A percentile compares a stretch with the other conserved stretches of the same genome.
Conservation (phyloP, 345 rosid genomes). For the Cardamine occulta region DNA sequence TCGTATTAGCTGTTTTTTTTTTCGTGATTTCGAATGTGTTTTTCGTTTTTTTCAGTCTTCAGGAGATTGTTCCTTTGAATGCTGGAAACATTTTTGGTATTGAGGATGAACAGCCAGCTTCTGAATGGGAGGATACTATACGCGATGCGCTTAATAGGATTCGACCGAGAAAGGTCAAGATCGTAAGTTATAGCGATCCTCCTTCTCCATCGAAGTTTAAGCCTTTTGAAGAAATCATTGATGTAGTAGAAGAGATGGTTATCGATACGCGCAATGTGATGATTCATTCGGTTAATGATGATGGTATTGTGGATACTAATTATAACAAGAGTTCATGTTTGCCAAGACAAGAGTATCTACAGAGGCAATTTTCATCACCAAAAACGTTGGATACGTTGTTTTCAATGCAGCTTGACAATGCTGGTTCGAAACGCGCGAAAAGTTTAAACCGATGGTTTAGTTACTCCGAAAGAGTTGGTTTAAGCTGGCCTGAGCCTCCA, state of each 20-base stretch:
- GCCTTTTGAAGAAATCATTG: constrained; percentile 56
- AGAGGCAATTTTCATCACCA: constrained; percentile 63
- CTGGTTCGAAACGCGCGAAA: constrained; percentile 14
- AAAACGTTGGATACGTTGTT: constrained; percentile 52
- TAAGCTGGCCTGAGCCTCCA: constrained; percentile 90
- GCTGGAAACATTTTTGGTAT: constrained; percentile 91
- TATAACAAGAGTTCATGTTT: constrained; percentile 36
- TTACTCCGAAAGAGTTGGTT: constrained; percentile 62
- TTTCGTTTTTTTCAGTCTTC: constrained; percentile 54
- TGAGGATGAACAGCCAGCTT: constrained; percentile 75
- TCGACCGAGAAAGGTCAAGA: constrained; percentile 51
- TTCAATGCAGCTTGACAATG: constrained; percentile 32
- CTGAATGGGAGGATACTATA: constrained; percentile 77
- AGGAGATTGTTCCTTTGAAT: constrained; percentile 87
- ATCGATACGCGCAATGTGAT: constrained; percentile 57
- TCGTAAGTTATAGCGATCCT: constrained; percentile 80
- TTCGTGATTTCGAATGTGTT: not conserved
- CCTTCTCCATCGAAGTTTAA: constrained; percentile 83
- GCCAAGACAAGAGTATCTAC: constrained; percentile 51
- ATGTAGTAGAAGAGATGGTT: constrained; percentile 61
- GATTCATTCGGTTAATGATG: constrained; percentile 21
- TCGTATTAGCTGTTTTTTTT: not conserved
- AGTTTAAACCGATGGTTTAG: constrained; percentile 34
- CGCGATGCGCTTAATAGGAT: constrained; percentile 64
- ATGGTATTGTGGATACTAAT: constrained; percentile 25